Evolutionary conservation across 75 land plant genomes (phyloP).

Genomic region (Azolla pinnata): DNA sequence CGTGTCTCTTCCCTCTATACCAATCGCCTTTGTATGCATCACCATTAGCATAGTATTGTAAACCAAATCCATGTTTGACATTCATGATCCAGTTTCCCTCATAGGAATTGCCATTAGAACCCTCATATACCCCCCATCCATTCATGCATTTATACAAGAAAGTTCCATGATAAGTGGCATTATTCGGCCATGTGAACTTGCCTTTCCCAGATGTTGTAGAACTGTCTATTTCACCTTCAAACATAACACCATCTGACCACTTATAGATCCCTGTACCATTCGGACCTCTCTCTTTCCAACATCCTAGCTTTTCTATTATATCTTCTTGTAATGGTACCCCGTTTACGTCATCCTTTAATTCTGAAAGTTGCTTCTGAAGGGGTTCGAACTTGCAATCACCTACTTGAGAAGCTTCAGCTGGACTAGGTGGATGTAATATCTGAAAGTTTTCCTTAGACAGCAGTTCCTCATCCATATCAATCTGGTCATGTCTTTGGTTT

Average conservation of each 20-base stretch:
- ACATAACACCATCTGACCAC: slow-evolving; percentile 67
- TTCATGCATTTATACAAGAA: slow-evolving; percentile 49
- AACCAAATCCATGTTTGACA: slow-evolving; percentile 44
- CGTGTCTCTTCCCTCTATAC: slow-evolving; percentile 45
- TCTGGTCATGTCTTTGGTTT: no score
- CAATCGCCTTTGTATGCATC: slow-evolving; percentile 59
- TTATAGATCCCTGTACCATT: slow-evolving; percentile 55
- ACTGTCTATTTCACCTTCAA: slow-evolving; percentile 55
- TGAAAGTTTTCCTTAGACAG: no score
- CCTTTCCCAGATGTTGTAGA: slow-evolving; percentile 50
- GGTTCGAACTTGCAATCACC: no score
- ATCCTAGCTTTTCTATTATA: no score
- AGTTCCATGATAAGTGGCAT: slow-evolving; percentile 63
- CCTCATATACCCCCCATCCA: slow-evolving; percentile 47
- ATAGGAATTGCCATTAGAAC: slow-evolving; percentile 44
- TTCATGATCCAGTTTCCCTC: slow-evolving; percentile 46
- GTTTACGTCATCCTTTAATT: no score
- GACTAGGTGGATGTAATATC: no score
- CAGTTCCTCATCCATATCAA: no score
- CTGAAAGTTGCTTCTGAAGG: no score
- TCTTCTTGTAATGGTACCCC: no score
- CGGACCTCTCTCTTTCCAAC: slow-evolving; percentile 36
- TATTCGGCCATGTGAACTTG: slow-evolving; percentile 43
- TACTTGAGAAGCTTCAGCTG: no score
- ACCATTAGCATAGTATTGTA: slow-evolving; percentile 45